Evolutionary conservation across 768 basidiomycete species (phyloP), one percentile per base, ranked within the genome.

Genomic region (Russula vinacea): DNA sequence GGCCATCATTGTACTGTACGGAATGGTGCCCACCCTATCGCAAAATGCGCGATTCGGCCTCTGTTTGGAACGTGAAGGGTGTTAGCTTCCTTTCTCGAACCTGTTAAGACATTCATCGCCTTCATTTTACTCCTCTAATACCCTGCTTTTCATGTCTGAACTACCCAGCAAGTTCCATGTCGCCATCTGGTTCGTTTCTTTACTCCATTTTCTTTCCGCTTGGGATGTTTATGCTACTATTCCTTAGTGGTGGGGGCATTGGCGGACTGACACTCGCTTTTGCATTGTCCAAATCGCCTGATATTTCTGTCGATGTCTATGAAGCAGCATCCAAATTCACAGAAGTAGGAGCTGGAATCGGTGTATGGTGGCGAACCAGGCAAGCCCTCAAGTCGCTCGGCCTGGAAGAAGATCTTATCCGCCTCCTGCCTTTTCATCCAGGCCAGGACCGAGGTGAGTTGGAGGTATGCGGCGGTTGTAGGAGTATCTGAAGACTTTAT

Each of bases 181-280:
- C 16, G 57, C 57, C 6, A 82, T 85, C 47, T 84, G 83, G 84
- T 85, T 64, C 77, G 74, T 56, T 22, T n/a, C 56, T 59, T 24
- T 3, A n/a, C 60, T 29, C 29, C 29, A 40, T 70, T 65, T 29
- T 52, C 62, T 60, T 54, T 58, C 45, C 16, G 16, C 49, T 8
- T 44, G n/a, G 60, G 24, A 19, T 26, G 19, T 11, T 52, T 9
- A 47, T 39, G 19, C 2, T 55, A 7, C n/a, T 52, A 24, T 17
- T 3, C 14, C 2, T 13, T 24, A 72, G 73, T 54, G 69, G 72
- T 3, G 70, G 69, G 11, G 76, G 76, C 32, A 68, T 76, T 11
- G 74, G 72, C 19, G 74, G 74, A 17, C 67, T 75, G 16, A 66
- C 64, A 10, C 66, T 71, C 47, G 74, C 76, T 6, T 66, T 69